Evolutionary conservation across 2,329 filamentous ascomycete genomes (phyloP), one percentile per base, ranked within the genome.

Genomic region (Verticillium isaacii): DNA sequence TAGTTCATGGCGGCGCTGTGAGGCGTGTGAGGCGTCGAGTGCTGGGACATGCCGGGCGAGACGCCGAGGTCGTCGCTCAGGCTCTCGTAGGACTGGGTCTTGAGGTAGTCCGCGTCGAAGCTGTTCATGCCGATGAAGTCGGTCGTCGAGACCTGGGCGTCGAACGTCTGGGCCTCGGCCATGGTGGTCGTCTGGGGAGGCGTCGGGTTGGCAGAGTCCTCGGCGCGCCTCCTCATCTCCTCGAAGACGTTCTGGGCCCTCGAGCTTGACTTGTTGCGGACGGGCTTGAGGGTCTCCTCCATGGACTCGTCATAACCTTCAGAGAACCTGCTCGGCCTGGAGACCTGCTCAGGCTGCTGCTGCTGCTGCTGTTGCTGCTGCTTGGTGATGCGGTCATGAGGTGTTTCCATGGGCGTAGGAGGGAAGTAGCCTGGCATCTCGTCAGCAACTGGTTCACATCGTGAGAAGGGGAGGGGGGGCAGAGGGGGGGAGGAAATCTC

Each of bases 391-490:
- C 77, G 75, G 64, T 82, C 75, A 64, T 82, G 80, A 54, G 89
- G 88, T 23, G 87, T 90, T 59, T 86, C 85, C 68, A 83, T 84
- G 60, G 89, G 89, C 32, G 89, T 91, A 56, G 88, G 83, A 62
- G 89, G 89, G 66, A 85, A 85, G 68, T 86, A 88, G 66, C 78
- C 87, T 88, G 62, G 59, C 36, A 29, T 15, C 2, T 36, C 14
- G 66, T 77, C 54, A 69, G 69, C 56, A 15, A 14, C 34, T 8
- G 1, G 5, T 29, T 5, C 1, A 36, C 5, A 11, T 36, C 34
- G 5, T 36, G 2, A 36, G 9, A 9, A n/a, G n/a, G n/a, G n/a
- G n/a, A n/a, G n/a, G n/a, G n/a, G n/a, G n/a, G n/a, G n/a, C n/a
- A 3, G 34, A 8, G 34, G 2, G 34, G 1, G 9, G 12, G 2